A percentile compares a stretch with the other conserved stretches of the same genome.
These are phyloP conservation scores for Pisolithus albus DNA, from an alignment of 768 basidiomycete genomes.

Conservation along the genomic window DNA sequence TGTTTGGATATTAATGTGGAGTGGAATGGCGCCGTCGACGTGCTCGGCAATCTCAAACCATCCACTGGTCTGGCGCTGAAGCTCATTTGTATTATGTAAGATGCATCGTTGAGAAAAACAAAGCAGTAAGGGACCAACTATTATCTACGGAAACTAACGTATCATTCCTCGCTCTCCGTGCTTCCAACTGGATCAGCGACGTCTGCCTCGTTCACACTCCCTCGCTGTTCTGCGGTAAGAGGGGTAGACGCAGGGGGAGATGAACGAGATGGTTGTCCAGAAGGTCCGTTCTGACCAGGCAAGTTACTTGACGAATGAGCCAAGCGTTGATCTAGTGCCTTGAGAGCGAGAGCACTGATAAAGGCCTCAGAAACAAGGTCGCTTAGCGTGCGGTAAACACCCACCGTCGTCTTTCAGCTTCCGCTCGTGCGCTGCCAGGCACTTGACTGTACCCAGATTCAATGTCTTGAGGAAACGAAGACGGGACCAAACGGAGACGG, in stretches of 20 bases:
- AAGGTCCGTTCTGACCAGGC: slow-evolving; percentile 24
- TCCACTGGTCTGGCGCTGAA: slow-evolving; percentile 10
- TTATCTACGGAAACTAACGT: slow-evolving; percentile 8
- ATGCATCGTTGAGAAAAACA: background rate
- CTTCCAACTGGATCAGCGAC: slow-evolving; percentile 7
- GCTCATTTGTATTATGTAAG: slow-evolving; percentile 20
- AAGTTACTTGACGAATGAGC: slow-evolving; percentile 46
- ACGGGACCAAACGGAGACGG: slow-evolving; percentile 70
- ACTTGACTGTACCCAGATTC: slow-evolving; percentile 72
- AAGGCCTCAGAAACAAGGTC: slow-evolving; percentile 6
- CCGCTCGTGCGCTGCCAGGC: slow-evolving; percentile 87
- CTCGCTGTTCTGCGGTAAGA: slow-evolving; percentile 27
- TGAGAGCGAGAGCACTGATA: slow-evolving; percentile 85
- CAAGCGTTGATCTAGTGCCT: slow-evolving; percentile 90
- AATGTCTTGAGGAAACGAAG: slow-evolving; percentile 47
- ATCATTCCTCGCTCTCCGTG: slow-evolving; percentile 17
- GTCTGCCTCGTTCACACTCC: slow-evolving; percentile 16
- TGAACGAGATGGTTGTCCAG: slow-evolving; percentile 22
- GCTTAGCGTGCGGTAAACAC: slow-evolving; percentile 14
- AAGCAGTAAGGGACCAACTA: background rate
- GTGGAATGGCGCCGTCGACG: slow-evolving; percentile 4
- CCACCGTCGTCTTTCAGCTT: slow-evolving; percentile 91
- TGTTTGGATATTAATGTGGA: slow-evolving; percentile 6
- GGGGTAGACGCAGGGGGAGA: slow-evolving; percentile 26
- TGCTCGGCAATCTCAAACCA: slow-evolving; percentile 3